Evolutionary conservation across 768 basidiomycete species (phyloP).

Genomic region (Trametes cubensis): DNA sequence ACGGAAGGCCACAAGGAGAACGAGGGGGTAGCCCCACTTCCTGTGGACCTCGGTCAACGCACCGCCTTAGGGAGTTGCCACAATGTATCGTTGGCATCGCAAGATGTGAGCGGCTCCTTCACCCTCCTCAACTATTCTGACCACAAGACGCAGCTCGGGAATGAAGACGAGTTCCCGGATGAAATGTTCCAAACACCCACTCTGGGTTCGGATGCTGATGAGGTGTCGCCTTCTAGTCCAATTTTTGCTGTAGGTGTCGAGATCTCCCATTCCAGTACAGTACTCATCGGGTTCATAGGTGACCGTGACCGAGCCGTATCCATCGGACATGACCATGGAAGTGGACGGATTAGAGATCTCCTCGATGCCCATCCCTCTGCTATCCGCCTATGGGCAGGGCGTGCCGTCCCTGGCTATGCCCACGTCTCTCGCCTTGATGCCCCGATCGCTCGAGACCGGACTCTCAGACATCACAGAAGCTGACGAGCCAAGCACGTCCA

Average conservation of each 20-base stretch:
- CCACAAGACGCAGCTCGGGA: background rate
- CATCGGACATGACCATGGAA: background rate
- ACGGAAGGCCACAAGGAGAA: background rate
- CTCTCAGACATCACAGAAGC: conserved; percentile 19
- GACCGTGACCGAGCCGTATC: background rate
- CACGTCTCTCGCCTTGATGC: background rate
- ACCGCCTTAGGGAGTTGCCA: background rate
- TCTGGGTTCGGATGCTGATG: background rate
- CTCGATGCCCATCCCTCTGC: no score
- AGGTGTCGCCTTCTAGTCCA: background rate
- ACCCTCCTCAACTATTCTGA: conserved; percentile 1
- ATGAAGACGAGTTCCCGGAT: conserved; percentile 7
- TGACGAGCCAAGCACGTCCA: conserved; percentile 4
- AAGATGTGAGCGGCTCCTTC: conserved; percentile 14
- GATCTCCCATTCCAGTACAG: no score
- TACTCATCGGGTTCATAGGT: no score
- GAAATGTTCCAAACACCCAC: conserved; percentile 5
- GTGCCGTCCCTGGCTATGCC: background rate
- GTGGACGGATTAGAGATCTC: no score
- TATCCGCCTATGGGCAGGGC: background rate
- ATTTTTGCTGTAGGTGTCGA: background rate
- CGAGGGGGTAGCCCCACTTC: background rate
- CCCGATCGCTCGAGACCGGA: background rate
- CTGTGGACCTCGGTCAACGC: background rate
- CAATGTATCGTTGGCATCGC: background rate